A percentile compares a stretch with the other conserved stretches of the same genome.
phyloP scores from a whole-genome alignment of 345 rosid genomes.

The Aurinia saxatilis region DNA sequence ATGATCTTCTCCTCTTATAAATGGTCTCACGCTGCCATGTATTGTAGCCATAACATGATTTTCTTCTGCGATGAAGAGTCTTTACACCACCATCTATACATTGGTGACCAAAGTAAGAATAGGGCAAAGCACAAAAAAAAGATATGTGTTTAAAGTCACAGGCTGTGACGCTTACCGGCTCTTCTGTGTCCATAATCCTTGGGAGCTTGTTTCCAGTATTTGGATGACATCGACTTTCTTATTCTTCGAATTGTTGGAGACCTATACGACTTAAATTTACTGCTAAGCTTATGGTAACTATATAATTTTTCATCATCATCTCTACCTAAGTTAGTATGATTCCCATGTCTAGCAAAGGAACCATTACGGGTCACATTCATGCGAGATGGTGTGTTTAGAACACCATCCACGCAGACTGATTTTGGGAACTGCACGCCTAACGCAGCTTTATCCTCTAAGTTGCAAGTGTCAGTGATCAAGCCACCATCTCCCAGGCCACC shows the following conservation, averaged over 20 bases:
- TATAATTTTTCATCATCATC: slow-evolving; percentile 69
- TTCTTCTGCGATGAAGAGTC: slow-evolving; percentile 55
- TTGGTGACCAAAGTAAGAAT: slow-evolving; percentile 1
- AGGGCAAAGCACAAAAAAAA: background rate
- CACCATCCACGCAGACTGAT: slow-evolving; percentile 29
- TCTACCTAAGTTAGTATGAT: slow-evolving; percentile 45
- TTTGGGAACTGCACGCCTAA: slow-evolving; percentile 30
- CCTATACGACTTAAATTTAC: slow-evolving; percentile 53
- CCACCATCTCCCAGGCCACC: slow-evolving; percentile 31
- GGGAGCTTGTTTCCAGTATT: slow-evolving; percentile 72
- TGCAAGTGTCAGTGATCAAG: slow-evolving; percentile 23
- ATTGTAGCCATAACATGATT: slow-evolving; percentile 41
- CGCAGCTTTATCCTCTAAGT: slow-evolving; percentile 36
- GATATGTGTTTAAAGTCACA: background rate
- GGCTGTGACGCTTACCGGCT: slow-evolving; percentile 47
- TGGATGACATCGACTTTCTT: slow-evolving; percentile 69
- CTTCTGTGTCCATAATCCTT: slow-evolving; percentile 51
- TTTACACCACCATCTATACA: slow-evolving; percentile 48
- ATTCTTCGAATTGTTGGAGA: slow-evolving; percentile 55
- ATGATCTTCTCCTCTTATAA: slow-evolving; percentile 60
- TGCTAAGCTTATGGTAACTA: slow-evolving; percentile 54
- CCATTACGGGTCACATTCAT: slow-evolving; percentile 30
- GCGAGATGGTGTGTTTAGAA: slow-evolving; percentile 33
- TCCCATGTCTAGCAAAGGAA: slow-evolving; percentile 53
- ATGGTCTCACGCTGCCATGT: slow-evolving; percentile 36